A percentile compares a stretch with the other conserved stretches of the same genome.
phyloP scores from a whole-genome alignment of 2,329 filamentous ascomycete genomes.

The Penicillium sp. region DNA sequence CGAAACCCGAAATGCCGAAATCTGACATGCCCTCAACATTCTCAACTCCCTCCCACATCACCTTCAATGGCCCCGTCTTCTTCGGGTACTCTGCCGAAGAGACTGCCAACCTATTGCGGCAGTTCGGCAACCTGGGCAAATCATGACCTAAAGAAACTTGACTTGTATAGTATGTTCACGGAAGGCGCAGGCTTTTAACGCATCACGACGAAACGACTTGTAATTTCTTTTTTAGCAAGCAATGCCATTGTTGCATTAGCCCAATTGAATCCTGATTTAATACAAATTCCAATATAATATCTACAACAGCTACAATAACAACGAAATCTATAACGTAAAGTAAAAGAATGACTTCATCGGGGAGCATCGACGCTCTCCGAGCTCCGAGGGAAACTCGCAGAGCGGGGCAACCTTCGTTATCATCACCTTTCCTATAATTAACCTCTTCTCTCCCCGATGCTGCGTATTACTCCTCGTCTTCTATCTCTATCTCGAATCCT shows the following conservation, averaged over 20 bases:
- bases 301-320: not conserved
- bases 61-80: slow-evolving; percentile 91
- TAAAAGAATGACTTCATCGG: slow-evolving; percentile 3
- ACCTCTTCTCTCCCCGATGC: slow-evolving; percentile 22
- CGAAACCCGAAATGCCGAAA: slow-evolving; percentile 8
- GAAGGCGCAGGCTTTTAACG: slow-evolving; percentile 10
- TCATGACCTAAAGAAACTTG: slow-evolving; percentile 4
- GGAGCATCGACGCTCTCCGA: slow-evolving; percentile 13
- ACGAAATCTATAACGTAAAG: not conserved
- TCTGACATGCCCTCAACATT: slow-evolving; percentile 6
- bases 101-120: slow-evolving; percentile 71
- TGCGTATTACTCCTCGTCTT: slow-evolving; percentile 24
- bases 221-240: not conserved
- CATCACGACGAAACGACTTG: slow-evolving; percentile 21
- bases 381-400: slow-evolving; percentile 22
- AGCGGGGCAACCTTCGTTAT: slow-evolving; percentile 15
- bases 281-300: not conserved
- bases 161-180: slow-evolving; percentile 3
- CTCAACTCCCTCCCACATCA: slow-evolving; percentile 60
- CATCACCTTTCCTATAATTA: slow-evolving; percentile 2
- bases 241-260: not conserved
- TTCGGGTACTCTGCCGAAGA: slow-evolving; percentile 86
- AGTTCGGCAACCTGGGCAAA: slow-evolving; percentile 37
- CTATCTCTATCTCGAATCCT: slow-evolving; percentile 18
- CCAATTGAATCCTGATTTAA: not conserved